Percentiles rank a stretch among this genome's conserved stretches.
Conservation (phyloP, 140 eudicot genomes). For the Flaveria floridana region DNA sequence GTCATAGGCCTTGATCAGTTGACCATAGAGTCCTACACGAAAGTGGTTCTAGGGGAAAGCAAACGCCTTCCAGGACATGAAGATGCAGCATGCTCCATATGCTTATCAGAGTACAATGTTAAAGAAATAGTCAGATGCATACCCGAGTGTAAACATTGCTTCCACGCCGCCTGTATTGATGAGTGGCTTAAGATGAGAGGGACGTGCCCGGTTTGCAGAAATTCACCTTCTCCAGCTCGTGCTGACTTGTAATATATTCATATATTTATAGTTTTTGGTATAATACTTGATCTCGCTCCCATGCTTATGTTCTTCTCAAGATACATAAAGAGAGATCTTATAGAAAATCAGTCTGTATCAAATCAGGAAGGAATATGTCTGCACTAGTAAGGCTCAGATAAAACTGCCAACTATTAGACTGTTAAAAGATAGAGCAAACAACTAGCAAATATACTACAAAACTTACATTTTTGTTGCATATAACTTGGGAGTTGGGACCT, state of each 20-base stretch:
- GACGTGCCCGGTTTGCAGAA: constrained; percentile 79
- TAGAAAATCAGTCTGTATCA: not conserved
- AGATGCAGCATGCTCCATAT: constrained; percentile 65
- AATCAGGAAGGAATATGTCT: not conserved
- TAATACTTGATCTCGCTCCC: constrained; percentile 12
- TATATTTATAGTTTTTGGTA: not conserved
- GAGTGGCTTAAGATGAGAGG: constrained; percentile 74
- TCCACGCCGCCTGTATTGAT: constrained; percentile 78
- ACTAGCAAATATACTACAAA: not conserved
- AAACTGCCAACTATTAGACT: not conserved
- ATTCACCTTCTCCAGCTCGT: constrained; percentile 61
- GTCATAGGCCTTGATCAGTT: constrained; percentile 58
- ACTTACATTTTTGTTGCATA: not conserved
- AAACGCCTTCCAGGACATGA: constrained; percentile 70
- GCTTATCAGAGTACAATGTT: constrained; percentile 63
- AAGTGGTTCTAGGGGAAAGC: constrained; percentile 74
- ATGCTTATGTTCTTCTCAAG: constrained; percentile 19
- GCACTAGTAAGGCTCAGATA: not conserved
- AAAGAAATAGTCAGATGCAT: constrained; percentile 64
- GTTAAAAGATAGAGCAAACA: not conserved
- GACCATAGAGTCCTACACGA: constrained; percentile 70
- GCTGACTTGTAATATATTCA: constrained; percentile 20
- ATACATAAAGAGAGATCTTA: not conserved
- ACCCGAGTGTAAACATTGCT: constrained; percentile 83
- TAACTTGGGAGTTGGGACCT: not conserved